Evolutionary conservation across 345 rosid genomes (phyloP), one percentile per base, ranked within the genome.

Genomic region (Boechera retrofracta): DNA sequence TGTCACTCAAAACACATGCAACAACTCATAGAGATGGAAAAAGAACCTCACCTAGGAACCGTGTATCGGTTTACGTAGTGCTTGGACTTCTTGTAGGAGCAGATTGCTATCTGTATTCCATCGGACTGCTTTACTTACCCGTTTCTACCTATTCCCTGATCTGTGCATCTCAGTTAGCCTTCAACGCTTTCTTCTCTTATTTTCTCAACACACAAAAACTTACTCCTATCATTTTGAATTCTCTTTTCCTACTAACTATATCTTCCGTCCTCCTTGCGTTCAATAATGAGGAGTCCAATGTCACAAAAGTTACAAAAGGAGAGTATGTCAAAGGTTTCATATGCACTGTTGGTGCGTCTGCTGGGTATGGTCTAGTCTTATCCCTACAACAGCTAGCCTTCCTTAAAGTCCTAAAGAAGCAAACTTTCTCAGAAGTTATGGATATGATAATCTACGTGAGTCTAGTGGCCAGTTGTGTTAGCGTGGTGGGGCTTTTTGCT

Each of bases 221-320:
- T 74, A 84, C 86, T 61, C 85, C 90, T 11, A 75, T 75, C 60
- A 79, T 78, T 57, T 13, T 84, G 58, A 83, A 89, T 65, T 85
- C 87, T 7, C 71, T 85, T 38, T 64, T 86, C 42, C 88, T 91
- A 44, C 85, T 87, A 41, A 87, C 86, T 4, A 69, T 83, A 55
- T 86, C 91, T 38, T 90, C 93, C 57, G 70, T 65, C 75, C 89
- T 85, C 65, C 82, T 89, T 1, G 84, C 82, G 4, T 86, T 85
- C 55, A 76, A 79, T 62, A 48, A 77, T 1, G 82, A 77, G n/a
- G 59, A 80, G 9, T 65, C 71, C 5, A 38, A 44, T 26, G 61
- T 67, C n/a, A 26, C 39, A 15, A 52, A 59, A 38, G 76, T 61
- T 26, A 73, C 83, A 3, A 78, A 70, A 71, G 49, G 35, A 47